phyloP scores from a whole-genome alignment of 768 basidiomycete species.

The Mycena amicta region DNA sequence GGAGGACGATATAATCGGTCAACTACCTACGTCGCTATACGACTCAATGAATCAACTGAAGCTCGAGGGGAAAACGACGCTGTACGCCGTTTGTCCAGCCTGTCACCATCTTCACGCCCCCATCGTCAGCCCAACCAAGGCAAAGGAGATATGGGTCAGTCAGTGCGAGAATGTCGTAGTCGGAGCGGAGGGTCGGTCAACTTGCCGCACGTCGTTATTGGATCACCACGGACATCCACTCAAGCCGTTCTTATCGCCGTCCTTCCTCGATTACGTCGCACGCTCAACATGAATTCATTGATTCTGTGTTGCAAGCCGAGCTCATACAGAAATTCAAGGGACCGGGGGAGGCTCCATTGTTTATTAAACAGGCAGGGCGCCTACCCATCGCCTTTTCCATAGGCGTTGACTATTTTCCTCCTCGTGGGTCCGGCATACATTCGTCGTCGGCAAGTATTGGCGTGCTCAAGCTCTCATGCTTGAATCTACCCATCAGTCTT shows the following conservation, averaged over 20 bases:
- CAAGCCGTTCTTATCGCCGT: constrained; percentile 6
- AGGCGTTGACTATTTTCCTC: constrained; percentile 32
- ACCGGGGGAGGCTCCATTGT: neutral
- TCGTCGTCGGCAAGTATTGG: constrained; percentile 24
- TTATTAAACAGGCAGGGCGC: neutral
- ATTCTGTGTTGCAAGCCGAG: neutral
- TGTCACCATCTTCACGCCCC: constrained; percentile 11
- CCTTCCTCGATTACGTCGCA: constrained; percentile 8
- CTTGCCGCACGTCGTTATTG: constrained; percentile 2
- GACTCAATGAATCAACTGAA: constrained; percentile 3
- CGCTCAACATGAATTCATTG: neutral
- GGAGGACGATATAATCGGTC: neutral
- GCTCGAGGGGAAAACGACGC: constrained; percentile 9
- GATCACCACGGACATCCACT: neutral
- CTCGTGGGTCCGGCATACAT: constrained; percentile 20
- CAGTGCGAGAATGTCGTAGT: constrained; percentile 7
- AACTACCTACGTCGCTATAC: constrained; percentile 4
- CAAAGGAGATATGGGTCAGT: neutral
- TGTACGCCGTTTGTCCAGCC: constrained; percentile 9
- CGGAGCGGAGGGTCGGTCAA: neutral
- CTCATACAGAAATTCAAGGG: neutral
- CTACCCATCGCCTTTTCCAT: constrained; percentile 23
- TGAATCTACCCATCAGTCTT: constrained; percentile 29
- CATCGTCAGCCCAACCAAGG: neutral
- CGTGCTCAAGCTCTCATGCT: constrained; percentile 28